Conservation (phyloP, 2,329 filamentous ascomycete species). For the Drechslerella dactyloides region DNA sequence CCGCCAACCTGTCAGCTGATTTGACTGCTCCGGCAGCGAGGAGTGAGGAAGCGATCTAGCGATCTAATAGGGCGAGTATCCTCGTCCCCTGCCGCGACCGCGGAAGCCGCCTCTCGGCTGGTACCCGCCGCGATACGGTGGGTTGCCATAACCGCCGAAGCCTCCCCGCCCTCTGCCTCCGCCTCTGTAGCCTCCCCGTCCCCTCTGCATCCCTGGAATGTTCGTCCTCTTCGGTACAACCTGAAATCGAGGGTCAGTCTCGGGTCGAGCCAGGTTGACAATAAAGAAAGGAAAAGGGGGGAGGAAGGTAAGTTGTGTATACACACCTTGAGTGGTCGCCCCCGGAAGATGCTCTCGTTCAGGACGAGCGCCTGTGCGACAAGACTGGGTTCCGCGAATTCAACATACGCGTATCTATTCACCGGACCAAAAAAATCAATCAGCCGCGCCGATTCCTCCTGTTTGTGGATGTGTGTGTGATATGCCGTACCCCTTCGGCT, state of each 20-base stretch:
- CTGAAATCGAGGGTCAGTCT: constrained; percentile 59
- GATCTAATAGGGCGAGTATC: constrained; percentile 72
- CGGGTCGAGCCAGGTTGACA: not conserved
- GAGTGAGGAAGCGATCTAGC: constrained; percentile 24
- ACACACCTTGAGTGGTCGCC: constrained; percentile 96
- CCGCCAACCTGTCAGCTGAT: not conserved
- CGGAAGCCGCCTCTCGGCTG: constrained; percentile 59
- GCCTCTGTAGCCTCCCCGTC: constrained; percentile 66
- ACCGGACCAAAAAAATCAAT: constrained; percentile 48
- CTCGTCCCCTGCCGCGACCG: constrained; percentile 67
- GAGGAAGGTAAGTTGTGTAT: no score
- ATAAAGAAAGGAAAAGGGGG: constrained; percentile 1
- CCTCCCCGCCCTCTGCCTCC: constrained; percentile 63
- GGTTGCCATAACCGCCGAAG: constrained; percentile 61
- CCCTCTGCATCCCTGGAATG: constrained; percentile 88
- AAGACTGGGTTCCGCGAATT: constrained; percentile 91
- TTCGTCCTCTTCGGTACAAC: constrained; percentile 94
- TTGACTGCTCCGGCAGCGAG: not conserved
- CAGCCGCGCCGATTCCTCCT: not conserved
- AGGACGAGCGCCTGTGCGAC: constrained; percentile 92
- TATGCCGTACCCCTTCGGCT: constrained; percentile 92
- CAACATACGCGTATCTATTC: constrained; percentile 92
- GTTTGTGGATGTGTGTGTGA: not conserved
- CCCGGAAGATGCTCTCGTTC: constrained; percentile 95
- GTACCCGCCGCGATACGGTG: constrained; percentile 48